Percentiles rank a stretch among this genome's conserved stretches.
These are phyloP conservation scores for Botrytis squamosa DNA, from an alignment of 2,329 filamentous ascomycete species.

Conservation along the genomic window DNA sequence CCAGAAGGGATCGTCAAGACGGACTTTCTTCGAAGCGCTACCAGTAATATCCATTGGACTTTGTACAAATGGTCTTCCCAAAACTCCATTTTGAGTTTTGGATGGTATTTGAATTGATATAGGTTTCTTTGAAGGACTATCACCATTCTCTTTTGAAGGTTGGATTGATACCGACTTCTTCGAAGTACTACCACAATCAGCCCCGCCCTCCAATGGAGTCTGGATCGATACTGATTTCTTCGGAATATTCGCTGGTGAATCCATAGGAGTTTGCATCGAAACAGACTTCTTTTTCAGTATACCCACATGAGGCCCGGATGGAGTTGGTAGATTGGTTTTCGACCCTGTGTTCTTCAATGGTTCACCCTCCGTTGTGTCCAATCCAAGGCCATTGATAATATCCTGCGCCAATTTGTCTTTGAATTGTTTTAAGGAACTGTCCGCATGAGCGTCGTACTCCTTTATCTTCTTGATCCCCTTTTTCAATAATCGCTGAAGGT, in stretches of 20 bases:
- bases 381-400: not conserved
- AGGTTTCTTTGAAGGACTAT: too few relatives aligned
- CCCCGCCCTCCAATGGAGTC: not conserved
- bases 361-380: too few relatives aligned
- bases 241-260: not conserved
- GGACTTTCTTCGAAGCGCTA: not conserved
- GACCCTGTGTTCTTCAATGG: not conserved
- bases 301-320: not conserved
- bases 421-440: constrained; percentile 17
- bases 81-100: not conserved
- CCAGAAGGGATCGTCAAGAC: not conserved
- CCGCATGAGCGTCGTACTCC: constrained; percentile 29
- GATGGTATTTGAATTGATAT: not conserved
- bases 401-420: constrained; percentile 23
- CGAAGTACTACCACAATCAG: not conserved
- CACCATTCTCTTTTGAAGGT: not conserved
- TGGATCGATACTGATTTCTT: not conserved
- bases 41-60: not conserved
- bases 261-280: not conserved
- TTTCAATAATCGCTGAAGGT: constrained; percentile 26
- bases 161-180: not conserved
- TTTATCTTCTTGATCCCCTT: constrained; percentile 25
- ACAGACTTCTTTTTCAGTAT: not conserved
- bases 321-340: not conserved
- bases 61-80: not conserved